Base-by-base conservation (phyloP, 345 rosid species). In the Hibiscus syriacus region DNA sequence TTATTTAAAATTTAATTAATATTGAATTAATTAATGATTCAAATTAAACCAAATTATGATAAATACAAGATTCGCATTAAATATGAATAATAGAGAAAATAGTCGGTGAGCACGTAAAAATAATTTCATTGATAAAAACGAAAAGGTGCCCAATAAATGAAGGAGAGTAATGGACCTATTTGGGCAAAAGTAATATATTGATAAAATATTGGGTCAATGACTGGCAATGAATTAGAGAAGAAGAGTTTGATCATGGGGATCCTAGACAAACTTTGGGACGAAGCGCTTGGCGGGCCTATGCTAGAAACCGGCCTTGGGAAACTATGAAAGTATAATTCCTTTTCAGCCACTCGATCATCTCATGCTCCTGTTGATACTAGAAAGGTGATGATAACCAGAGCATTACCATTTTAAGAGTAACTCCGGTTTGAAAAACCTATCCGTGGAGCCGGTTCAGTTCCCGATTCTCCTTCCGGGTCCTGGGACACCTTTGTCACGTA, bases 241-340 rank as follows among this genome's bases (percentile, higher is more conserved):
- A 41, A 41, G 3, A 12, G 46, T 48, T 48, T 19, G 23, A 39
- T 30, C 19, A 92, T 92, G 97, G 87, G 90, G 53, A 81, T 92
- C 20, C 86, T 88, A 32, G 84, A 90, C 73, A 86, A 86, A 80
- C 78, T 92, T 8, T 92, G 98, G 98, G 95, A 92, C 81, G 97
- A 92, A 83, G 88, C 95, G 46, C 81, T 92, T 19, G 95, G 92
- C 30, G 97, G 98, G 17, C 97, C 98, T 0, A 17, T 83, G 9
- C 98, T 92, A 0, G 97, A 92, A 13, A 62, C 83, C 8, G 97
- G 90, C 58, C 76, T 88, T 3, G 79, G 80, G 43, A 84, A 78
- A 71, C 79, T 90, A 62, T 80, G 90, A 43, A 86, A 83, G 72
- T 74, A 80, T 30, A 70, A 80, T 66, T 88, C 97, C 5, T 77